These are phyloP conservation scores for Rhizoclosmatium sp. DNA, from an alignment of 192 early-diverging fungal species.

Conservation along the genomic window DNA sequence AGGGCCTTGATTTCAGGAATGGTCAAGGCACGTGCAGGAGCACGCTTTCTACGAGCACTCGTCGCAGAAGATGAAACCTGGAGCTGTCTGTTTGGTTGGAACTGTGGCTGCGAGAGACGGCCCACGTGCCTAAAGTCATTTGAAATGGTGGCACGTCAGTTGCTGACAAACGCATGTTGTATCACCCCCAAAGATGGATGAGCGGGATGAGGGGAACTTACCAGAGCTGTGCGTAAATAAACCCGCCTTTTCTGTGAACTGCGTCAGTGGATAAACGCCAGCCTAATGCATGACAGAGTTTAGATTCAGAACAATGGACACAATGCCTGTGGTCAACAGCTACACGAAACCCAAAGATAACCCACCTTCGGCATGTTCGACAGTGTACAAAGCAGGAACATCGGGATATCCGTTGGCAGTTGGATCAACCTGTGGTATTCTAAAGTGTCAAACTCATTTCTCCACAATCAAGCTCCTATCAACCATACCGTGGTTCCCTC, in stretches of 20 bases:
- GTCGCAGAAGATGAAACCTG: slow-evolving; percentile 51
- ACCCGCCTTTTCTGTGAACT: slow-evolving; percentile 61
- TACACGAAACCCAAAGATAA: not conserved
- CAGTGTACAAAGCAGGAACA: slow-evolving; percentile 34
- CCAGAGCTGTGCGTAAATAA: slow-evolving; percentile 70
- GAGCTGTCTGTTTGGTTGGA: slow-evolving; percentile 41
- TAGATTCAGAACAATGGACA: not conserved
- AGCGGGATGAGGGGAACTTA: slow-evolving; percentile 23
- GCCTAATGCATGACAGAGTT: not conserved
- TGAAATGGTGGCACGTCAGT: too few relatives aligned
- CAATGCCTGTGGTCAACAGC: not conserved
- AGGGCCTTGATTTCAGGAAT: slow-evolving; percentile 72
- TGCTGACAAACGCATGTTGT: too few relatives aligned
- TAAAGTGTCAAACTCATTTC: not conserved
- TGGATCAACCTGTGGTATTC: slow-evolving; percentile 16
- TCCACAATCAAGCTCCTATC: not conserved
- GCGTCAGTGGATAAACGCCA: slow-evolving; percentile 67
- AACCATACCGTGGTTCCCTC: slow-evolving; percentile 48
- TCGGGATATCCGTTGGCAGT: slow-evolving; percentile 41
- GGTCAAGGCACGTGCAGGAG: slow-evolving; percentile 65
- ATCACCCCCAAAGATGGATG: not conserved
- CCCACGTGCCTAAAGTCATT: slow-evolving; percentile 37
- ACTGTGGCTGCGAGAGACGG: slow-evolving; percentile 43
- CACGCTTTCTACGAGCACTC: slow-evolving; percentile 29
- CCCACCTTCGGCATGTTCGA: slow-evolving; percentile 9